These are phyloP conservation scores for Nakazawaea pomicola DNA, from an alignment of 805 yeast species.

Conservation along the genomic window DNA sequence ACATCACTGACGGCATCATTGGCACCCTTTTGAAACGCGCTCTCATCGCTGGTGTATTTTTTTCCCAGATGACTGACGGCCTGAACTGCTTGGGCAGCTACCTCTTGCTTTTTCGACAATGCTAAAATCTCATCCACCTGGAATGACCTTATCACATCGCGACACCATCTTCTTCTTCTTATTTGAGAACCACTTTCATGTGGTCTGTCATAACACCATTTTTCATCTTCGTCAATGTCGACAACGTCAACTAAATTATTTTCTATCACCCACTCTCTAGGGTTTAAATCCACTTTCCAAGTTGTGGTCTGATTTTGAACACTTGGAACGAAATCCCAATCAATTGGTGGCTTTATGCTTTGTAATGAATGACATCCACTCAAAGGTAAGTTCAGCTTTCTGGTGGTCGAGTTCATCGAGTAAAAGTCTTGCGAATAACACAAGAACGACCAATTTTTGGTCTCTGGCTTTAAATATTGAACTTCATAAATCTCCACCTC, in stretches of 20 bases:
- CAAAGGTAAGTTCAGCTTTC: conserved; percentile 26
- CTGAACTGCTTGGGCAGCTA: too few species aligned
- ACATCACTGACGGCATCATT: conserved; percentile 1
- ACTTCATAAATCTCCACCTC: conserved; percentile 66
- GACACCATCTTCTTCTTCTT: conserved; percentile 67
- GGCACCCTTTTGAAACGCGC: not conserved
- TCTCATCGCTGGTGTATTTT: not conserved
- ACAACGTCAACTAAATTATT: conserved; percentile 48
- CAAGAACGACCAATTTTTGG: conserved; percentile 58
- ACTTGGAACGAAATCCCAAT: conserved; percentile 44
- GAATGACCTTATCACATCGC: conserved; percentile 31
- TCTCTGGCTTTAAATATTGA: conserved; percentile 43
- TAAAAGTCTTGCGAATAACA: conserved; percentile 55
- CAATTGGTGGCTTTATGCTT: conserved; percentile 49
- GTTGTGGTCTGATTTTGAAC: conserved; percentile 21
- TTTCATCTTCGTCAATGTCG: conserved; percentile 64
- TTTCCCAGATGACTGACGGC: too few species aligned
- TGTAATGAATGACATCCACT: conserved; percentile 26
- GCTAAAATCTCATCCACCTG: conserved; percentile 10
- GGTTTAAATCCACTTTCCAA: conserved; percentile 68
- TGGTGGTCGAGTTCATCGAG: conserved; percentile 39
- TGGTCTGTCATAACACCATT: conserved; percentile 75
- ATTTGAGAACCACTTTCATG: conserved; percentile 19
- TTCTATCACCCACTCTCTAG: conserved; percentile 56
- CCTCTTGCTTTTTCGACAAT: conserved; percentile 1